Evolutionary conservation across 1,284 basidiomycete species (phyloP).

Genomic region (Naganishia sp.): DNA sequence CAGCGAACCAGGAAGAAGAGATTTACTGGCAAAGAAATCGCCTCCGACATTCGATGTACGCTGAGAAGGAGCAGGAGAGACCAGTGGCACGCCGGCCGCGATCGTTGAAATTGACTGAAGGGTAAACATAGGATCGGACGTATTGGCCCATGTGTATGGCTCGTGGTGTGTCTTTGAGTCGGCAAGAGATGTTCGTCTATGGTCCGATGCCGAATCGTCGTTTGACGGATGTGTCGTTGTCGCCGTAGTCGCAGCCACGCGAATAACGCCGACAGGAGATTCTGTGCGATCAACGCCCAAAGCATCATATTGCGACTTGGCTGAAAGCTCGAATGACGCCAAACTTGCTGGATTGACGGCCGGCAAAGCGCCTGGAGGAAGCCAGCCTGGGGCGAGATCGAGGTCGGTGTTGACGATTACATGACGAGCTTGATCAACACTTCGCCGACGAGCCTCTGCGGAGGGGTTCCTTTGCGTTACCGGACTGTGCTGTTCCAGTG

Average conservation of each 20-base stretch:
- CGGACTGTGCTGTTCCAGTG: conserved; percentile 10
- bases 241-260: neutral
- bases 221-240: neutral
- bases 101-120: conserved; percentile 41
- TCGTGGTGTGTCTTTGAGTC: neutral
- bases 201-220: neutral
- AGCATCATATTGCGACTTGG: conserved; percentile 23
- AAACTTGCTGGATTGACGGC: conserved; percentile 22
- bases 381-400: conserved; percentile 13
- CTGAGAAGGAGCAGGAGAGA: conserved; percentile 33
- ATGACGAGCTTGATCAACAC: conserved; percentile 19
- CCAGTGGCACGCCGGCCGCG: conserved; percentile 38
- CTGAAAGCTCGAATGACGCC: conserved; percentile 19
- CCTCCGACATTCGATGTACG: neutral
- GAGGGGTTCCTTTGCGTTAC: neutral
- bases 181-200: neutral
- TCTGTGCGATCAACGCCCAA: conserved; percentile 9
- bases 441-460: conserved; percentile 6
- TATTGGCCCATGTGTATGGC: conserved; percentile 14
- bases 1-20: conserved; percentile 9
- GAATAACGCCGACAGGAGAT: conserved; percentile 21
- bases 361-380: conserved; percentile 29
- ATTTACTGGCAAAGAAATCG: conserved; percentile 33
- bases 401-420: neutral
- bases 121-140: conserved; percentile 39